phyloP scores from a whole-genome alignment of 306 rosid species.

The Trichosanthes cucumerina region DNA sequence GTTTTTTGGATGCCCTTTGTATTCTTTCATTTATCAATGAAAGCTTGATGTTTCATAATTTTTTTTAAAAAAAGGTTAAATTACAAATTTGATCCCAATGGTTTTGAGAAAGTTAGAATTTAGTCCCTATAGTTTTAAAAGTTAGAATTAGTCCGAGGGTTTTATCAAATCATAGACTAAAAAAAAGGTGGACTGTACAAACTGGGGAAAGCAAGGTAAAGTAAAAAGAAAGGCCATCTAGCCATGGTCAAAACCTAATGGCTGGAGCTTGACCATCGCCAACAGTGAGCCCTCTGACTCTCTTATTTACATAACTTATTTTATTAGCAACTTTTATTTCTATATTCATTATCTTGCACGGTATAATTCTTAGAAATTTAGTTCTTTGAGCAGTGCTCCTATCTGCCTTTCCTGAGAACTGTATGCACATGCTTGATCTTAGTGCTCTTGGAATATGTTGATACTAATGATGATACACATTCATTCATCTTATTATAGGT shows the following conservation, averaged over 20 bases:
- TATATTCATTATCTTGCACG: not conserved
- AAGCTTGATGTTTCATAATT: too few relatives aligned
- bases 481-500: conserved; percentile 33
- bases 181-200: not conserved
- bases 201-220: not conserved
- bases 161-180: too few relatives aligned
- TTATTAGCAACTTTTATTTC: not conserved
- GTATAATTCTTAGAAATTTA: not conserved
- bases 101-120: too few relatives aligned
- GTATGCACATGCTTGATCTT: not conserved
- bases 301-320: not conserved
- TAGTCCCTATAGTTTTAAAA: too few relatives aligned
- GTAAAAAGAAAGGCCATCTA: not conserved
- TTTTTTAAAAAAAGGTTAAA: too few relatives aligned
- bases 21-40: too few relatives aligned
- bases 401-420: not conserved
- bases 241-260: not conserved
- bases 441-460: not conserved
- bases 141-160: too few relatives aligned
- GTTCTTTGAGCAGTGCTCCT: not conserved
- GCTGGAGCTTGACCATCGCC: not conserved
- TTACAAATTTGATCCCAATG: too few relatives aligned
- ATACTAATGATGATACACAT: not conserved
- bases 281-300: not conserved
- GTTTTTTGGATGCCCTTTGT: too few relatives aligned